Conservation (phyloP, 495 filamentous ascomycete species). For the Hypoxylon perforatum region DNA sequence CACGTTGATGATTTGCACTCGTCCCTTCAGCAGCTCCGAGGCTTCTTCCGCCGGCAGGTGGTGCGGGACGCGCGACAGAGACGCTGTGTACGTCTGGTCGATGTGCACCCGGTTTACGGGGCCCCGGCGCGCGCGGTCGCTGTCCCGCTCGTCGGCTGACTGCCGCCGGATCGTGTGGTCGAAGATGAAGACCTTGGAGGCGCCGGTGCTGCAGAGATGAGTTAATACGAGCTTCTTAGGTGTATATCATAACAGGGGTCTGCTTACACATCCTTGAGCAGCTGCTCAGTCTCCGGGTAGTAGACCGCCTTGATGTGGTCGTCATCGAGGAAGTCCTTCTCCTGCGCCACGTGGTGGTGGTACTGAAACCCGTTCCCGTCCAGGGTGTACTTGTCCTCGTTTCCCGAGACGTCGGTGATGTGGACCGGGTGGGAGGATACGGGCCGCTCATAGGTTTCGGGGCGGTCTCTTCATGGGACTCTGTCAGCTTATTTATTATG, state of each 20-base stretch:
- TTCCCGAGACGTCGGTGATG: conserved; percentile 53
- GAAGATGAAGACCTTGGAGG: conserved; percentile 75
- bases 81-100: conserved; percentile 74
- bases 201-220: conserved; percentile 67
- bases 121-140: conserved; percentile 50
- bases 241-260: conserved; percentile 32
- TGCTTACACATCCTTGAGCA: conserved; percentile 72
- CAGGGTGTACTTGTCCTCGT: conserved; percentile 53
- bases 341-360: conserved; percentile 53
- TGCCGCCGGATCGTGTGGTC: conserved; percentile 80
- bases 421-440: conserved; percentile 48
- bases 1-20: conserved; percentile 83
- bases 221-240: neutral
- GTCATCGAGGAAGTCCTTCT: conserved; percentile 75
- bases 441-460: conserved; percentile 63
- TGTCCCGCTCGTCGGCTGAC: conserved; percentile 34
- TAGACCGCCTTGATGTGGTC: conserved; percentile 73
- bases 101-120: conserved; percentile 77
- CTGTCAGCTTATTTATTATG: too few species aligned
- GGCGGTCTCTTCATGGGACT: conserved; percentile 37
- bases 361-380: conserved; percentile 58
- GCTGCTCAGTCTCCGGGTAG: conserved; percentile 73
- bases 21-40: conserved; percentile 66
- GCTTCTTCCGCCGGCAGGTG: conserved; percentile 72
- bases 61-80: conserved; percentile 64